Percentiles rank a stretch among this genome's conserved stretches.
Evolutionary conservation across 495 filamentous ascomycete species (phyloP).

Genomic region (Hypoxylon intermedium): DNA sequence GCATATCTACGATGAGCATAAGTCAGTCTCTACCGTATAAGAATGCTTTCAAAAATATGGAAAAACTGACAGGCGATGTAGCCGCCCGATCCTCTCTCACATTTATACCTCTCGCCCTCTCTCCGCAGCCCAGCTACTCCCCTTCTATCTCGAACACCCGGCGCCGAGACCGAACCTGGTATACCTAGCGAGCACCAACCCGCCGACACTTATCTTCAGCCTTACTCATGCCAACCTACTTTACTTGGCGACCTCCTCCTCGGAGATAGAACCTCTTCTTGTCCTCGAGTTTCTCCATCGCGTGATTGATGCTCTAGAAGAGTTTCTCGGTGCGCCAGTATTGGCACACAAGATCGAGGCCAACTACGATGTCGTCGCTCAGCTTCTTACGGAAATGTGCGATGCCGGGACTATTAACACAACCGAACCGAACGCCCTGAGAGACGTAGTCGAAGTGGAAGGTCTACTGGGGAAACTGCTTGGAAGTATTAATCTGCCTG

Average conservation of each 20-base stretch:
- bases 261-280: constrained; percentile 91
- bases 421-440: constrained; percentile 90
- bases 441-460: constrained; percentile 89
- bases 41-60: neutral
- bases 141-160: constrained; percentile 86
- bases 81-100: constrained; percentile 60
- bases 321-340: constrained; percentile 90
- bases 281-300: constrained; percentile 95
- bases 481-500: constrained; percentile 83
- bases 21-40: constrained; percentile 58
- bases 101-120: constrained; percentile 75
- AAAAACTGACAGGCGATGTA: constrained; percentile 14
- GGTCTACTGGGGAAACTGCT: constrained; percentile 89
- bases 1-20: constrained; percentile 94
- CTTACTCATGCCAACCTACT: constrained; percentile 85
- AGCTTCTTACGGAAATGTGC: constrained; percentile 94
- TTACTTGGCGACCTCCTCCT: constrained; percentile 81
- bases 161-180: constrained; percentile 84
- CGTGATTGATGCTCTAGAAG: constrained; percentile 90
- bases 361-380: constrained; percentile 93
- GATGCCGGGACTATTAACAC: constrained; percentile 90
- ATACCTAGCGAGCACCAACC: constrained; percentile 79
- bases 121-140: constrained; percentile 75
- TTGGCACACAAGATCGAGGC: constrained; percentile 83
- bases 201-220: constrained; percentile 89